Evolutionary conservation across 352 stramenopile species (phyloP).

Genomic region (Phytophthora pinifolia): DNA sequence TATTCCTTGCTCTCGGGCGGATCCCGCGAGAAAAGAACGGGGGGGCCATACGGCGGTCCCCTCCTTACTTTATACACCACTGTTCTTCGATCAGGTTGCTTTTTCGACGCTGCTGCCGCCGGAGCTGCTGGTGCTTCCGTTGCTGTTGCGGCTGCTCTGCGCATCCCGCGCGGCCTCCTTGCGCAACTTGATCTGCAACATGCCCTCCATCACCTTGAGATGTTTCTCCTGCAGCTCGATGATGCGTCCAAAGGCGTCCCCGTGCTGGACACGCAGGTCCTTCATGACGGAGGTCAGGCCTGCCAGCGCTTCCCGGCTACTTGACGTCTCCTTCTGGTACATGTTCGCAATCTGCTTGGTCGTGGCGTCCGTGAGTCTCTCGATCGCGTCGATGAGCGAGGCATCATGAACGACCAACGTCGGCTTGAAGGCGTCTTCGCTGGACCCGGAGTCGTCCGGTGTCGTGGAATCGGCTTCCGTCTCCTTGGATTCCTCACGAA

Average conservation of each 20-base stretch:
- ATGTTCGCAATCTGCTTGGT: conserved; percentile 52
- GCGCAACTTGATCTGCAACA: conserved; percentile 54
- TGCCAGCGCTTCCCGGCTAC: conserved; percentile 29
- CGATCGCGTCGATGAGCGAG: conserved; percentile 56
- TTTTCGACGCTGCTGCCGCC: conserved; percentile 1
- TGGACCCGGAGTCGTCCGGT: conserved; percentile 47
- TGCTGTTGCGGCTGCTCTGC: conserved; percentile 10
- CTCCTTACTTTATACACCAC: conserved; percentile 4
- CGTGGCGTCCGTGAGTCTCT: conserved; percentile 60
- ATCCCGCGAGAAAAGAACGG: no score
- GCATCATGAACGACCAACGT: conserved; percentile 58
- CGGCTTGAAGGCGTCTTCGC: conserved; percentile 42
- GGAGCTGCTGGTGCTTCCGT: conserved; percentile 13
- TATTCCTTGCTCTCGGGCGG: no score
- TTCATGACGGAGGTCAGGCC: conserved; percentile 52
- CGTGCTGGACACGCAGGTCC: conserved; percentile 53
- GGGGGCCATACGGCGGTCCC: no score
- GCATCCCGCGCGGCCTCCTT: conserved; percentile 27
- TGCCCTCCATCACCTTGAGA: conserved; percentile 61
- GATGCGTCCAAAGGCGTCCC: conserved; percentile 41
- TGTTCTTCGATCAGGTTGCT: conserved; percentile 2
- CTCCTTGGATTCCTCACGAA: conserved; percentile 32
- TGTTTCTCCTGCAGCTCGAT: conserved; percentile 71
- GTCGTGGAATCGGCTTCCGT: conserved; percentile 53
- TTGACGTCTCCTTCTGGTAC: conserved; percentile 31